Base-by-base conservation (phyloP, 371 early-diverging fungal species). In the Mortierella sp. region DNA sequence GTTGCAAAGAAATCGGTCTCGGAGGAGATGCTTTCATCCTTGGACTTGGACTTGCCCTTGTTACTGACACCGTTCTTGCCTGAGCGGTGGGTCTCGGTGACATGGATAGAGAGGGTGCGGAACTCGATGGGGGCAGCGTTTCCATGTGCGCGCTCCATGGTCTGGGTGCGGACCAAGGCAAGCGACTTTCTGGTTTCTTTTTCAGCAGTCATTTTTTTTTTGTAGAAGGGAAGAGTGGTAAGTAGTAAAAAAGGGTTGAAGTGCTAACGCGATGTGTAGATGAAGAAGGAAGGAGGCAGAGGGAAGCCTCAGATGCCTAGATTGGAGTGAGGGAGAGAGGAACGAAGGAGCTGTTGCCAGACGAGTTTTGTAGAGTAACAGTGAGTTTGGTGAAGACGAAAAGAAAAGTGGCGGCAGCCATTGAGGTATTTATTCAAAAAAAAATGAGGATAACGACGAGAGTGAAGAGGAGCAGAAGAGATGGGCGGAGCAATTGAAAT, bases 81-180 rank as follows among this genome's bases (percentile, higher is more conserved):
- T 24, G 83, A 81, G 54, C 72, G 82, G 9, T 76, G 79, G 57
- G 88, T 84, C 53, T 88, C 86, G 53, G 85, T 85, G 24, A 85
- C 82, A 37, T 82, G 85, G 14, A 88, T 71, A 13, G 88, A 88
- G 6, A 85, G 70, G 5, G 88, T 82, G 19, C 85, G 82, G 72
- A 80, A 88, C 51, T 84, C 88, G 74, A 87, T 83, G 14, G 88
- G 88, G 19, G 77, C 74, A 64, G 85, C 81, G 28, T 85, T 57
- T 37, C 85, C 85, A 11, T 81, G 85, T 21, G 78, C 76, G n/a
- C 85, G 85, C 79, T 86, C 86, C 67, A 86, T 69, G 48, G 86
- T 81, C 61, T 81, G 86, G 71, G 82, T 86, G 26, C 86, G 81
- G 24, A 79, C 79, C n/a, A 86, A 64, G 5, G 82, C 86, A 21